phyloP scores from a whole-genome alignment of 345 rosid genomes.

The Orychophragmus violaceus region DNA sequence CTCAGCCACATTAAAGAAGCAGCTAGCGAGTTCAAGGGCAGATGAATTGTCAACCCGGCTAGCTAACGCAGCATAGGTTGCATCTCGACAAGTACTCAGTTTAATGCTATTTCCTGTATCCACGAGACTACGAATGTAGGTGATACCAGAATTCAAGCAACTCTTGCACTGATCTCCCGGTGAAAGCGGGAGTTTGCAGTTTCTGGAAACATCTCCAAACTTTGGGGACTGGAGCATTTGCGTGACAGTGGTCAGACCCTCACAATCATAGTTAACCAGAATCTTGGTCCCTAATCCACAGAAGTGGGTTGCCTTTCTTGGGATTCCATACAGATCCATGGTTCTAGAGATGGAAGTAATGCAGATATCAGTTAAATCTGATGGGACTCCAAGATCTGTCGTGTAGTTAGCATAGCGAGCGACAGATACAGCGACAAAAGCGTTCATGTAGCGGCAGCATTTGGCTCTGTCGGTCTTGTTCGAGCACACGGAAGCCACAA shows the following conservation, averaged over 20 bases:
- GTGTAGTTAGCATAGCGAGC: constrained; percentile 75
- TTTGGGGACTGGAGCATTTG: constrained; percentile 74
- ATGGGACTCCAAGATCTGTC: constrained; percentile 56
- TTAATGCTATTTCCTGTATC: constrained; percentile 56
- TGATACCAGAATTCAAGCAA: constrained; percentile 75
- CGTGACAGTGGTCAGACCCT: constrained; percentile 59
- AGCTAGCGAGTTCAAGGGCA: constrained; percentile 60
- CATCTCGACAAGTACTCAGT: constrained; percentile 85
- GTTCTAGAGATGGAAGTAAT: constrained; percentile 58
- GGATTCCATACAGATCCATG: constrained; percentile 71
- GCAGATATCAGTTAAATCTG: constrained; percentile 49
- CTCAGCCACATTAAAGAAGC: constrained; percentile 82
- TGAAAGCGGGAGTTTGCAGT: constrained; percentile 57
- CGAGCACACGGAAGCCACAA: constrained; percentile 74
- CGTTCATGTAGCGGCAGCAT: constrained; percentile 94
- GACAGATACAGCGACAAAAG: constrained; percentile 65
- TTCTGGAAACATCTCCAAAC: constrained; percentile 49
- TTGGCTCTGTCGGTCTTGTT: constrained; percentile 52
- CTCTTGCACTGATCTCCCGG: constrained; percentile 51
- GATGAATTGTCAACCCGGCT: constrained; percentile 63
- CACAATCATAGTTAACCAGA: constrained; percentile 65
- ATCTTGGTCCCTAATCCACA: constrained; percentile 90
- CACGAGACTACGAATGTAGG: constrained; percentile 58
- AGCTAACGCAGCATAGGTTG: constrained; percentile 68
- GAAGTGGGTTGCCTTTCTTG: constrained; percentile 63